A percentile compares a stretch with the other conserved stretches of the same genome.
These are phyloP conservation scores for Neolecta irregularis DNA, from an alignment of 1,139 yeast genomes.

Conservation along the genomic window DNA sequence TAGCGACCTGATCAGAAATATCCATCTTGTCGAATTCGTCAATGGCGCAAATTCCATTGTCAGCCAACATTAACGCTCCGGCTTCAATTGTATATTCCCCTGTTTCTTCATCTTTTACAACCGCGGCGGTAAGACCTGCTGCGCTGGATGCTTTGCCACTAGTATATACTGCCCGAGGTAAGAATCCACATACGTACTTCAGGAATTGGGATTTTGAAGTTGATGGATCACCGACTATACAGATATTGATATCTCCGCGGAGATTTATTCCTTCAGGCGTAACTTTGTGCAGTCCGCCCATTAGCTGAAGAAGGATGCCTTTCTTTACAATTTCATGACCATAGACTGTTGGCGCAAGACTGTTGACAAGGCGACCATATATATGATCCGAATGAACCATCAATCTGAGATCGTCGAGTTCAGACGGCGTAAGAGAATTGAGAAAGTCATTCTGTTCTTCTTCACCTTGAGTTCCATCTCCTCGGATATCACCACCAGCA, in stretches of 20 bases:
- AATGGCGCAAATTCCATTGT: conserved; percentile 95
- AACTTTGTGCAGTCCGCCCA: conserved; percentile 91
- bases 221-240: conserved; percentile 97
- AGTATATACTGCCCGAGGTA: conserved; percentile 91
- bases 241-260: conserved; percentile 93
- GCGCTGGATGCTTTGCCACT: conserved; percentile 98
- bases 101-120: conserved; percentile 91
- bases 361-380: conserved; percentile 69
- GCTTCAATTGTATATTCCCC: conserved; percentile 97
- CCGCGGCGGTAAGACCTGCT: conserved; percentile 97
- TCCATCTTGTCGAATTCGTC: conserved; percentile 99
- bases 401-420: conserved; percentile 65
- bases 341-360: conserved; percentile 92
- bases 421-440: conserved; percentile 65
- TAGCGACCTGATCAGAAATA: conserved; percentile 86
- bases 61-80: conserved; percentile 97
- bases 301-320: conserved; percentile 72
- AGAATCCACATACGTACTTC: conserved; percentile 80
- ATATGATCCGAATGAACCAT: conserved; percentile 88
- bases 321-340: conserved; percentile 93
- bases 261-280: conserved; percentile 90
- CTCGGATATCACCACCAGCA: conserved; percentile 31
- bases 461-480: conserved; percentile 29
- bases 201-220: conserved; percentile 93
- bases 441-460: conserved; percentile 68